phyloP scores from a whole-genome alignment of 371 early-diverging fungal species.

The Saksenaea vasiformis region DNA sequence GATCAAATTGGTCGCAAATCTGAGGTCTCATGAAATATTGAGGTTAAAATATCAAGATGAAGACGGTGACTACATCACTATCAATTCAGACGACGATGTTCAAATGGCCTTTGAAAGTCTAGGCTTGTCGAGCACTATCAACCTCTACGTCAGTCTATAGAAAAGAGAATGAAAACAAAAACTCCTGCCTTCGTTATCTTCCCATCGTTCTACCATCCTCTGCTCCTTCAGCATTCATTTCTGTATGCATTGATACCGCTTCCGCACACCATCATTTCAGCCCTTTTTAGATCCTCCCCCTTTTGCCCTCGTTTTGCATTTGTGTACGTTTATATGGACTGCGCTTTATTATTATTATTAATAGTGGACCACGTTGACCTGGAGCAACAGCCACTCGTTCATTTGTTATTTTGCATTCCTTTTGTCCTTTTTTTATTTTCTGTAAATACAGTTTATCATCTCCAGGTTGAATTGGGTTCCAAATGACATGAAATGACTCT shows the following conservation, averaged over 20 bases:
- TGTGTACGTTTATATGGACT: background rate
- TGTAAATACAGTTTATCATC: background rate
- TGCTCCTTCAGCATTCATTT: background rate
- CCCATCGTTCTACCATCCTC: background rate
- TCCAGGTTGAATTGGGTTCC: background rate
- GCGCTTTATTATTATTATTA: background rate
- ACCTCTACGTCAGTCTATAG: slow-evolving; percentile 41
- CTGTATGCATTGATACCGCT: background rate
- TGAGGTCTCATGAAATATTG: slow-evolving; percentile 49
- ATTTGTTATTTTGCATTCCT: background rate
- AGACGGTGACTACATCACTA: slow-evolving; percentile 86
- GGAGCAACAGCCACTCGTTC: background rate
- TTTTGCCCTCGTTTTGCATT: background rate
- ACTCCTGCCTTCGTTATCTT: background rate
- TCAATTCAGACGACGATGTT: slow-evolving; percentile 91
- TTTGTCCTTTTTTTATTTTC: background rate
- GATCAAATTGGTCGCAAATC: slow-evolving; percentile 77
- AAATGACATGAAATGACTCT: background rate
- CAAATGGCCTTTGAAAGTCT: slow-evolving; percentile 88
- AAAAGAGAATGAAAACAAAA: background rate
- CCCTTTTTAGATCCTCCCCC: too few relatives aligned
- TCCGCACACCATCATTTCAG: too few relatives aligned
- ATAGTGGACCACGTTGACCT: background rate
- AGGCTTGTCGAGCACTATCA: slow-evolving; percentile 37
- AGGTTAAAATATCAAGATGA: slow-evolving; percentile 90